Base-by-base conservation (phyloP, 257 asterid genomes). In the Datura wrightii region DNA sequence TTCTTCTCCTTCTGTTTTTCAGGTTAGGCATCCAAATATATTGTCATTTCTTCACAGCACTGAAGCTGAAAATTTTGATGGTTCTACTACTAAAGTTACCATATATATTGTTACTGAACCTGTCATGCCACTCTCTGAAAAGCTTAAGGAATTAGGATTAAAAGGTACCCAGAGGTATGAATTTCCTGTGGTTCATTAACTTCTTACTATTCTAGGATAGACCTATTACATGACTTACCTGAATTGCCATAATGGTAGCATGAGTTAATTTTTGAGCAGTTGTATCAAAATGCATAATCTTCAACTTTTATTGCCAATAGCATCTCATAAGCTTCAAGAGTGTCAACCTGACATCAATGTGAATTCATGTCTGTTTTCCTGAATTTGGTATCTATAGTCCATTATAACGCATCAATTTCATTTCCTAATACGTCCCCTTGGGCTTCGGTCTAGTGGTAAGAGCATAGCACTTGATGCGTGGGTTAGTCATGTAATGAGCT, bases 11-110 rank as follows among this genome's bases (percentile, higher is more conserved):
- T 11, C 82, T 37, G 65, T 56, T 82, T 83, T 83, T 83, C 98
- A 96, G 99, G 99, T 94, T 86, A 93, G 99, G 85, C 99, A 96
- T 91, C 99, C 99, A 66, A 96, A 96, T 91, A 96, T 96, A 86
- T 85, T 96, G 89, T 96, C 98, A 84, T 96, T 96, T 90, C 90
- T 96, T 86, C 95, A 94, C 93, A 94, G 99, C 84, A 93, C 98
- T 7, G 99, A 96, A 91, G 93, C 94, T 56, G 99, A 96, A 91
- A 90, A 79, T 88, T 83, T 87, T 71, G 99, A 94, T 90, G 99
- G 97, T 80, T 85, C 98, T 59, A 89, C 85, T 76, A 84, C 97
- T 18, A 96, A 94, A 91, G 93, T 94, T 83, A 92, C 98, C 60
- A 93, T 96, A 84, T 96, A 96, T 85, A 91, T 96, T 84, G 99